phyloP scores from a whole-genome alignment of 2,329 filamentous ascomycete species.

The Pseudonectria buxi region DNA sequence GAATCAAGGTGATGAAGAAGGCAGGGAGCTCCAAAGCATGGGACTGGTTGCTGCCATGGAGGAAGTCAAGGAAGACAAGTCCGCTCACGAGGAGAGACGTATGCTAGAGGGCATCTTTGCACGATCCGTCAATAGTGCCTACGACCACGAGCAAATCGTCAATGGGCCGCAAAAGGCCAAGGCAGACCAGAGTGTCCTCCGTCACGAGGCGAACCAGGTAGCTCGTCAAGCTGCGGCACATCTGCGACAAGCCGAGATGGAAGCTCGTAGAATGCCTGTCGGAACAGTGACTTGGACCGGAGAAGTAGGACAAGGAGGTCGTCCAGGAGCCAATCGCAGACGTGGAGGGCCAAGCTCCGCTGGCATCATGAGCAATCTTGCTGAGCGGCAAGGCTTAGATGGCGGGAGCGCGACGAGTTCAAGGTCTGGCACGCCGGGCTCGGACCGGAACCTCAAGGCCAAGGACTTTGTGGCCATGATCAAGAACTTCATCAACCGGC shows the following conservation, averaged over 20 bases:
- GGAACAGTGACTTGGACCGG: constrained; percentile 95
- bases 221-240: constrained; percentile 72
- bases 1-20: constrained; percentile 10
- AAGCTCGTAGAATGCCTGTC: constrained; percentile 65
- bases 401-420: constrained; percentile 38
- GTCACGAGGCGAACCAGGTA: constrained; percentile 72
- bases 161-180: constrained; percentile 64
- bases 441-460: constrained; percentile 37
- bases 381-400: constrained; percentile 48
- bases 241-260: constrained; percentile 64
- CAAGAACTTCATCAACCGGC: constrained; percentile 67
- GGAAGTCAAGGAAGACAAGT: constrained; percentile 49
- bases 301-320: constrained; percentile 68
- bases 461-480: constrained; percentile 67
- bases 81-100: constrained; percentile 58
- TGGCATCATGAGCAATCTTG: constrained; percentile 49
- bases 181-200: constrained; percentile 71
- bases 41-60: constrained; percentile 59
- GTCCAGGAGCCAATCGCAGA: constrained; percentile 51
- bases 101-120: constrained; percentile 88
- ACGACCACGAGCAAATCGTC: constrained; percentile 90
- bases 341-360: constrained; percentile 48
- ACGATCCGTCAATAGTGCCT: constrained; percentile 78
- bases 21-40: constrained; percentile 44
- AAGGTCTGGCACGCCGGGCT: constrained; percentile 37